Evolutionary conservation across 768 basidiomycete species (phyloP).

Genomic region (Pilatotrama ljubarskyi): DNA sequence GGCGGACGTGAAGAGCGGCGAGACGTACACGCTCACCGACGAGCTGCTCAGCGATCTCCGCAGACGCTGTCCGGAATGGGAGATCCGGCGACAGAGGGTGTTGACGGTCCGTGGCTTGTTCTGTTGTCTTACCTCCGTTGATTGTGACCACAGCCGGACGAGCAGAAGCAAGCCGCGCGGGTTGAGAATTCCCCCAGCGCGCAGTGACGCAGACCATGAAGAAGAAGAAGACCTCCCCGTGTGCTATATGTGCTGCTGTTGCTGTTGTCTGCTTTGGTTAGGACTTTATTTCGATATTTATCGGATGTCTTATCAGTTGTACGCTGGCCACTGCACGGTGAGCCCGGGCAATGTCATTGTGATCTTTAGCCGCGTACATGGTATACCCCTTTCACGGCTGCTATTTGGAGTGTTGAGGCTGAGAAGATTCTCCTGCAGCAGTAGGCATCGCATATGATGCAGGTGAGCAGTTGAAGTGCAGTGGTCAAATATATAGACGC

Average conservation of each 20-base stretch:
- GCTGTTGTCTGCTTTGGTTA: conserved; percentile 9
- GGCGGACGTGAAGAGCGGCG: conserved; percentile 23
- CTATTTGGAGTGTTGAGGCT: background rate
- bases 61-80: conserved; percentile 62
- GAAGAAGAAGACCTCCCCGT: conserved; percentile 8
- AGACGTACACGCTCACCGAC: conserved; percentile 39
- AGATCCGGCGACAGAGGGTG: conserved; percentile 50
- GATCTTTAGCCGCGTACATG: background rate
- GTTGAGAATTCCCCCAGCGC: conserved; percentile 10
- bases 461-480: background rate
- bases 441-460: too few species aligned
- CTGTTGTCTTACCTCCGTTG: background rate
- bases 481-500: background rate
- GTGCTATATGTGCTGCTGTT: conserved; percentile 8
- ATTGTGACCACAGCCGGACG: conserved; percentile 3
- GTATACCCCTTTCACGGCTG: background rate
- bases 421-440: too few species aligned
- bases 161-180: conserved; percentile 25
- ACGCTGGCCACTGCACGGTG: background rate
- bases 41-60: conserved; percentile 58
- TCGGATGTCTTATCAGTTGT: conserved; percentile 7
- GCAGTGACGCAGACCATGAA: background rate
- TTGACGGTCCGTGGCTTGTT: conserved; percentile 44
- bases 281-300: conserved; percentile 26
- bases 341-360: background rate